These are phyloP conservation scores for Podospora didyma DNA, from an alignment of 495 filamentous ascomycete genomes.

Conservation along the genomic window DNA sequence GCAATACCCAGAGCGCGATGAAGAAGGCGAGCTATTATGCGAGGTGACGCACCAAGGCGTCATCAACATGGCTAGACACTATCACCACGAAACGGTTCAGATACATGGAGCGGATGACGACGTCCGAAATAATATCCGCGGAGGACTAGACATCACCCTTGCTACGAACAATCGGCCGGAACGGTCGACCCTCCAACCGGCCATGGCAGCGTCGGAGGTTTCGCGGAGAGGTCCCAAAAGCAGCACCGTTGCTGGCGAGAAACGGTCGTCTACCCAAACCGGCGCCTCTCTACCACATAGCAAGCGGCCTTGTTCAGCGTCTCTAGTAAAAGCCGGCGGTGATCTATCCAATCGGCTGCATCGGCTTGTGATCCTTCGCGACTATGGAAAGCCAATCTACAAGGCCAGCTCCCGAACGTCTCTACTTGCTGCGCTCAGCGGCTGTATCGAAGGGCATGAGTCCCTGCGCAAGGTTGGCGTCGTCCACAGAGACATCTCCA, in stretches of 20 bases:
- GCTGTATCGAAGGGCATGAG: conserved; percentile 26
- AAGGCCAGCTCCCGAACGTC: conserved; percentile 10
- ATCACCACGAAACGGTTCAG: conserved; percentile 43
- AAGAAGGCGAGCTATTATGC: conserved; percentile 39
- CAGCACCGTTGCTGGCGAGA: conserved; percentile 22
- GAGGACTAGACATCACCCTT: conserved; percentile 33
- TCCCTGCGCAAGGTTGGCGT: conserved; percentile 7
- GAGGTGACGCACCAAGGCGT: conserved; percentile 36
- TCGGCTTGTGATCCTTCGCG: conserved; percentile 2
- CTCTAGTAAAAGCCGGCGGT: conserved; percentile 13
- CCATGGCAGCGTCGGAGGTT: conserved; percentile 2
- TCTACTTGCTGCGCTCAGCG: conserved; percentile 35
- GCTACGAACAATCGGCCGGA: conserved; percentile 31
- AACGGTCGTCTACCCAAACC: conserved; percentile 33
- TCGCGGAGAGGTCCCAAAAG: conserved; percentile 19
- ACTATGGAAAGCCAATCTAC: conserved; percentile 4
- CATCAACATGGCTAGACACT: conserved; percentile 39
- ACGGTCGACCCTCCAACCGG: conserved; percentile 17
- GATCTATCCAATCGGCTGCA: conserved; percentile 11
- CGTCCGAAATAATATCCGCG: conserved; percentile 30
- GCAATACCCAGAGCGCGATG: conserved; percentile 42
- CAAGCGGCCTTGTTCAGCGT: conserved; percentile 2
- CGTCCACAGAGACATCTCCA: conserved; percentile 32
- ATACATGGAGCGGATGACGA: conserved; percentile 33
- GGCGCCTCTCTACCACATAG: conserved; percentile 12